Percentiles rank a stretch among this genome's conserved stretches.
These are phyloP conservation scores for Cajanus cajan DNA, from an alignment of 306 rosid genomes.

Conservation along the genomic window DNA sequence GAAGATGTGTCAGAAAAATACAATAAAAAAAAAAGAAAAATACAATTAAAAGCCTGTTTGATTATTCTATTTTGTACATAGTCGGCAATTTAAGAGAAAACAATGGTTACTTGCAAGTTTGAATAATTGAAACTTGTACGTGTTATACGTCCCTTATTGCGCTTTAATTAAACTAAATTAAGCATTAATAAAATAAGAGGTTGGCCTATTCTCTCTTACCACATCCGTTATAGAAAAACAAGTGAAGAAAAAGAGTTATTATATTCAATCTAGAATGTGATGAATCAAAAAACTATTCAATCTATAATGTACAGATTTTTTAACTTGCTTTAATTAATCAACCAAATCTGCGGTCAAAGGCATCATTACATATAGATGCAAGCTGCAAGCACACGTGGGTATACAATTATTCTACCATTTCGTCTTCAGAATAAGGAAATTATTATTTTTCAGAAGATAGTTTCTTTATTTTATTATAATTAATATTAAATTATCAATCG, in stretches of 20 bases:
- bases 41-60: background rate
- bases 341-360: background rate
- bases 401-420: background rate
- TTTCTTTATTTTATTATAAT: background rate
- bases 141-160: background rate
- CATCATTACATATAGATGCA: background rate
- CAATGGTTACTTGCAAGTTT: slow-evolving; percentile 24
- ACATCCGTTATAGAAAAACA: background rate
- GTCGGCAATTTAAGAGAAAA: background rate
- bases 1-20: no score
- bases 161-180: slow-evolving; percentile 3
- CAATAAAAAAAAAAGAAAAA: no score
- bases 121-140: slow-evolving; percentile 5
- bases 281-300: no score
- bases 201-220: background rate
- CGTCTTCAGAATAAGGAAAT: background rate
- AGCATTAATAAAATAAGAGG: background rate
- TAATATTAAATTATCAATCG: background rate
- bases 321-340: background rate
- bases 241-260: background rate
- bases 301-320: slow-evolving; percentile 19
- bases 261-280: background rate
- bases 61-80: background rate
- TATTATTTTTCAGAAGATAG: background rate
- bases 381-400: slow-evolving; percentile 32